A percentile compares a stretch with the other conserved stretches of the same genome.
phyloP scores from a whole-genome alignment of 768 basidiomycete genomes.

The Crepidotus variabilis region DNA sequence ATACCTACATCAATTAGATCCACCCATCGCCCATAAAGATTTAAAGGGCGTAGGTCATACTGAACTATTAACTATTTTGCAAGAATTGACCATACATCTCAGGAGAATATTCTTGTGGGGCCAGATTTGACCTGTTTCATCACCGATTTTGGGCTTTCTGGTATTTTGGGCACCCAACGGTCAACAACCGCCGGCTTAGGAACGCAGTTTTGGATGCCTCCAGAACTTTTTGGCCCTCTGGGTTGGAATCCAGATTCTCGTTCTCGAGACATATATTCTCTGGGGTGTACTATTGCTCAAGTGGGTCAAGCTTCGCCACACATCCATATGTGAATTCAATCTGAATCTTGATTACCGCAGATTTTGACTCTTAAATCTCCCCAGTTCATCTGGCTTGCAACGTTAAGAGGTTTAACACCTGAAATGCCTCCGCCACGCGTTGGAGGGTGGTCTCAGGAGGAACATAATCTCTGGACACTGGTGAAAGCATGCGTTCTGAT shows the following conservation, averaged over 20 bases:
- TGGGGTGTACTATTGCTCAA: conserved; percentile 19
- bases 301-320: background rate
- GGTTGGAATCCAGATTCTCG: background rate
- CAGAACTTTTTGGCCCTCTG: conserved; percentile 11
- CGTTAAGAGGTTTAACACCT: conserved; percentile 5
- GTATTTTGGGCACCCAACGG: conserved; percentile 13
- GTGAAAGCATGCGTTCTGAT: conserved; percentile 12
- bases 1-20: conserved; percentile 33
- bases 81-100: background rate
- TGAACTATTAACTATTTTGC: background rate
- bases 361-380: background rate
- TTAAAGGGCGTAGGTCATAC: conserved; percentile 30
- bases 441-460: conserved; percentile 10
- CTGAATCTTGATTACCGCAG: background rate
- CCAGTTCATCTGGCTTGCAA: conserved; percentile 5
- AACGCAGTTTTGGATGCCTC: conserved; percentile 16
- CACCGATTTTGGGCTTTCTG: conserved; percentile 18
- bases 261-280: conserved; percentile 16
- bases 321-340: background rate
- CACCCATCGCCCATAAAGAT: conserved; percentile 39
- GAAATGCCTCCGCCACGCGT: conserved; percentile 8
- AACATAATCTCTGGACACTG: conserved; percentile 13
- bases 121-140: conserved; percentile 15
- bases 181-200: conserved; percentile 8
- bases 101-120: conserved; percentile 17